phyloP scores from a whole-genome alignment of 176 grass and related monocot genomes.

The Oryza brachyantha region DNA sequence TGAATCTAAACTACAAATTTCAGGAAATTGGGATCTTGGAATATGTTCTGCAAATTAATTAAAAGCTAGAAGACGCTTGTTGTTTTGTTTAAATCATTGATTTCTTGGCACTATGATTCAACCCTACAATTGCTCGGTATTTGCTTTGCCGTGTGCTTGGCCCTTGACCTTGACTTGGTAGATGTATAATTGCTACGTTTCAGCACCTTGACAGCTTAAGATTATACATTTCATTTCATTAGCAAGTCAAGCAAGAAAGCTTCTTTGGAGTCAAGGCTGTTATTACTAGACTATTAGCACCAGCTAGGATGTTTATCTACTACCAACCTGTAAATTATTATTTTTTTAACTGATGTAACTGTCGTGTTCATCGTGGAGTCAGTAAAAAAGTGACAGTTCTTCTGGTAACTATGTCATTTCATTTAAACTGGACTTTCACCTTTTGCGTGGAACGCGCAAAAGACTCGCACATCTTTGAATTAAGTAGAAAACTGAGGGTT shows the following conservation, averaged over 20 bases:
- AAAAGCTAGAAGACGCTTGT: background rate
- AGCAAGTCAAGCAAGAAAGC: conserved; percentile 14
- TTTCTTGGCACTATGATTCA: conserved; percentile 10
- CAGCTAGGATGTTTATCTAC: conserved; percentile 1
- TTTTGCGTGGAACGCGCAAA: background rate
- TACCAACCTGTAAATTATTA: background rate
- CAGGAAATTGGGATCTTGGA: background rate
- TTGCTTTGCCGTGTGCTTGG: background rate
- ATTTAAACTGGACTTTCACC: background rate
- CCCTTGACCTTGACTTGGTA: conserved; percentile 18
- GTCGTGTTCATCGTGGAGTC: background rate
- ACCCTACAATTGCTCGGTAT: conserved; percentile 1
- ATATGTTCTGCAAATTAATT: background rate
- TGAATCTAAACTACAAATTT: background rate
- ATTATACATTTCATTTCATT: background rate
- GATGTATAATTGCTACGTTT: background rate
- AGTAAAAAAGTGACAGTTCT: background rate
- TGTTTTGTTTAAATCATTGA: background rate
- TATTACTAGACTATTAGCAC: background rate
- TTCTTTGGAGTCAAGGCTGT: background rate
- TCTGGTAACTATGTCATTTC: background rate
- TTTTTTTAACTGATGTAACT: background rate
- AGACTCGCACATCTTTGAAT: background rate
- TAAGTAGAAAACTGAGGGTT: too few relatives aligned
- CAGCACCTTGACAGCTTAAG: background rate